Conservation (phyloP, 805 yeast genomes). For the Teunomyces gatunensis region DNA sequence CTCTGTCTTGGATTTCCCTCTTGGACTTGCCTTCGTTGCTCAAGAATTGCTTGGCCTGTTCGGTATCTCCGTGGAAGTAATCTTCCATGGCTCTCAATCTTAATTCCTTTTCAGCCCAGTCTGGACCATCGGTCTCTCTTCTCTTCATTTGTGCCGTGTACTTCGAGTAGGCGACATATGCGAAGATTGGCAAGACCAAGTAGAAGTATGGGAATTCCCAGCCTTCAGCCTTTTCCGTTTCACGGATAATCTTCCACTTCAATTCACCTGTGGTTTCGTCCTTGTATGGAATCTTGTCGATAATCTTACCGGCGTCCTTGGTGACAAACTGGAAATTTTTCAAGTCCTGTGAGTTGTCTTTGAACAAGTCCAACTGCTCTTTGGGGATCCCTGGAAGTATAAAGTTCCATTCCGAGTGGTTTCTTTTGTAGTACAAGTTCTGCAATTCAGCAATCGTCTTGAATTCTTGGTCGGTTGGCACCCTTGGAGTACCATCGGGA, state of each 20-base stretch:
- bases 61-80: constrained; percentile 51
- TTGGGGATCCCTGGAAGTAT: constrained; percentile 47
- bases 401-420: constrained; percentile 51
- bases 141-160: constrained; percentile 42
- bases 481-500: constrained; percentile 72
- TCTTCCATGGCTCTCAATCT: constrained; percentile 71
- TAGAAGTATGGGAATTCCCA: constrained; percentile 79
- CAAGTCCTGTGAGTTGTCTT: constrained; percentile 62
- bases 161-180: constrained; percentile 51
- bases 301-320: constrained; percentile 55
- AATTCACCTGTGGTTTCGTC: constrained; percentile 76
- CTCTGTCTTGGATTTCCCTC: constrained; percentile 63
- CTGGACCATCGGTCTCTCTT: constrained; percentile 46
- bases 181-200: constrained; percentile 68
- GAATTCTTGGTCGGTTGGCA: constrained; percentile 67
- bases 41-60: constrained; percentile 52
- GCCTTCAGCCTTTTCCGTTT: constrained; percentile 70
- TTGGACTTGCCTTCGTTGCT: constrained; percentile 50
- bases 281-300: constrained; percentile 82
- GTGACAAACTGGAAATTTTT: constrained; percentile 49
- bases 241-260: constrained; percentile 75
- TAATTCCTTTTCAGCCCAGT: constrained; percentile 85
- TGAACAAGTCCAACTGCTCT: constrained; percentile 53
- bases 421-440: constrained; percentile 53
- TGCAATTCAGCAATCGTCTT: constrained; percentile 71